Conservation (phyloP, 1,139 yeast species). For the Diutina pseudorugosa region DNA sequence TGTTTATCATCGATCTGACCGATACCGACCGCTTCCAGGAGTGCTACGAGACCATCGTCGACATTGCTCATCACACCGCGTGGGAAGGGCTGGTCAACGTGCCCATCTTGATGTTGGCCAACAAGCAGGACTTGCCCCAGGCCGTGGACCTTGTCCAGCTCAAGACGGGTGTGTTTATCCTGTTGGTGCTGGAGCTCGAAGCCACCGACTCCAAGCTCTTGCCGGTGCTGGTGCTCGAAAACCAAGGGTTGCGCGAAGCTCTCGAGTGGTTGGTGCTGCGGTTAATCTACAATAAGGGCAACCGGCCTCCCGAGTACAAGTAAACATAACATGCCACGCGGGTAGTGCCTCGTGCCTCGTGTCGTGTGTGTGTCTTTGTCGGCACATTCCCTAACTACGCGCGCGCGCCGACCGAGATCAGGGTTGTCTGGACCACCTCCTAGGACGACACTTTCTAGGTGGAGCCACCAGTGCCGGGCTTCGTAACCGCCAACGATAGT, state of each 20-base stretch:
- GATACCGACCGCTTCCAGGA: constrained; percentile 77
- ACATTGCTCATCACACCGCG: constrained; percentile 28
- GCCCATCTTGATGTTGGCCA: constrained; percentile 88
- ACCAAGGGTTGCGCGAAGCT: constrained; percentile 78
- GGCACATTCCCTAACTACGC: neutral
- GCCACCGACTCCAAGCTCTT: constrained; percentile 86
- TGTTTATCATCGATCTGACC: constrained; percentile 85
- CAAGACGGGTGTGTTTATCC: constrained; percentile 72
- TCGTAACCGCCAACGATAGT: too few species aligned
- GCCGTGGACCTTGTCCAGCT: constrained; percentile 65
- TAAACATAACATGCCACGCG: neutral
- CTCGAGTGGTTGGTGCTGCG: constrained; percentile 81
- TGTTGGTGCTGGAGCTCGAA: constrained; percentile 66
- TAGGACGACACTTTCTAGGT: too few species aligned
- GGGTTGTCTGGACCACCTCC: too few species aligned
- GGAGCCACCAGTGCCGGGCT: too few species aligned
- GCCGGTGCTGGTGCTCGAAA: constrained; percentile 81
- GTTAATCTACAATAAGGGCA: constrained; percentile 60
- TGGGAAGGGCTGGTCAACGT: constrained; percentile 38
- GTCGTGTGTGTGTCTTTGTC: neutral
- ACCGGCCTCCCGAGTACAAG: constrained; percentile 52
- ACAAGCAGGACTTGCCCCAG: constrained; percentile 78
- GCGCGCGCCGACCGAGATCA: neutral
- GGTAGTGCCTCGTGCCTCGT: too few species aligned
- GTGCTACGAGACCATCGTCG: constrained; percentile 52